Conservation (phyloP, 2,329 filamentous ascomycete species). For the Aspergillus pseudotamarii region DNA sequence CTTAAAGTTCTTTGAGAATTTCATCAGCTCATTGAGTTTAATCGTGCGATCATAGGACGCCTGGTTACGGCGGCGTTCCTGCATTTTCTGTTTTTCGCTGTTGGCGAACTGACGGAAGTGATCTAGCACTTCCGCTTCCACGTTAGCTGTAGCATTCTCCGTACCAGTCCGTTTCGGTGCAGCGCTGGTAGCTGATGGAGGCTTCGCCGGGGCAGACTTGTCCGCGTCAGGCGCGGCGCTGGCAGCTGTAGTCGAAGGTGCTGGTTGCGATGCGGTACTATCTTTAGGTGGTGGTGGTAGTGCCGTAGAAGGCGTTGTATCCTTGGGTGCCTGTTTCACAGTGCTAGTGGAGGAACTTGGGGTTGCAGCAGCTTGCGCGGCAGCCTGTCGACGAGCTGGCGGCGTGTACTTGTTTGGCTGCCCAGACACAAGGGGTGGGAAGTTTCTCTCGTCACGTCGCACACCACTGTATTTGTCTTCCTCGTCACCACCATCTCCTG, state of each 20-base stretch:
- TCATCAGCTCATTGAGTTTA: slow-evolving; percentile 91
- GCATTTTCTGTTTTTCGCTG: slow-evolving; percentile 62
- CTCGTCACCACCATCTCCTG: slow-evolving; percentile 73
- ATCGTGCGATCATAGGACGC: slow-evolving; percentile 78
- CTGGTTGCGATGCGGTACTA: slow-evolving; percentile 19
- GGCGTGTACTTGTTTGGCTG: slow-evolving; percentile 80
- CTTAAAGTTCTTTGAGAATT: slow-evolving; percentile 93
- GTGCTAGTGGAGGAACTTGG: slow-evolving; percentile 82
- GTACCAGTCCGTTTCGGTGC: slow-evolving; percentile 41
- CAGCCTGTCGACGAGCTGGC: slow-evolving; percentile 80
- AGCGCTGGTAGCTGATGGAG: slow-evolving; percentile 30
- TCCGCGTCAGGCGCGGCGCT: slow-evolving; percentile 29
- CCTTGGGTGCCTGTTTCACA: slow-evolving; percentile 72
- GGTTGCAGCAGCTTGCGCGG: slow-evolving; percentile 70
- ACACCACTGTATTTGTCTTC: slow-evolving; percentile 98
- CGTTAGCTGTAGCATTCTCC: slow-evolving; percentile 61
- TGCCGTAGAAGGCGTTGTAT: slow-evolving; percentile 32
- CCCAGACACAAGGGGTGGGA: slow-evolving; percentile 66
- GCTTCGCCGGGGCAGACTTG: slow-evolving; percentile 28
- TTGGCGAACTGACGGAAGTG: slow-evolving; percentile 68
- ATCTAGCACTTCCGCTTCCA: slow-evolving; percentile 63
- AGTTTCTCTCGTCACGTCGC: slow-evolving; percentile 64
- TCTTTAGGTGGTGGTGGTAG: slow-evolving; percentile 28
- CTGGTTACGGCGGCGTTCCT: slow-evolving; percentile 59
- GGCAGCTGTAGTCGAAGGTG: slow-evolving; percentile 20